Percentiles rank a stretch among this genome's conserved stretches.
These are phyloP conservation scores for Diaporthe amygdali DNA, from an alignment of 2,329 filamentous ascomycete species.

Conservation along the genomic window DNA sequence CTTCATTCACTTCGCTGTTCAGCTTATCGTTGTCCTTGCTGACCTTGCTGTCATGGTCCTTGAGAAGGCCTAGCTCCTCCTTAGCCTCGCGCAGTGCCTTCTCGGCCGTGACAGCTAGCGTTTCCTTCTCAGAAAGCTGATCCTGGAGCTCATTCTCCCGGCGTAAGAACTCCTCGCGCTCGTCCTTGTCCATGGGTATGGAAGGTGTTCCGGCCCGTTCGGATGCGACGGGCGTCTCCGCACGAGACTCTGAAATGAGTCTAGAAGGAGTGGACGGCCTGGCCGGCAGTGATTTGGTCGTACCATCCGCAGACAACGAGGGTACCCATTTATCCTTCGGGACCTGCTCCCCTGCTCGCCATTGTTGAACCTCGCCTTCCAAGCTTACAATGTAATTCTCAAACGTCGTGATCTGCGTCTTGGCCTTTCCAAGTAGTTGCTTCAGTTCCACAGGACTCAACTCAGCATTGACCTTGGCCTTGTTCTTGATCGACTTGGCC, in stretches of 20 bases:
- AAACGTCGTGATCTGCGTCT: slow-evolving; percentile 86
- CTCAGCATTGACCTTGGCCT: slow-evolving; percentile 99
- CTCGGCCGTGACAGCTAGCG: slow-evolving; percentile 78
- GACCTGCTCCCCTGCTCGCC: slow-evolving; percentile 87
- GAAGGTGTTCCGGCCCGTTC: slow-evolving; percentile 89
- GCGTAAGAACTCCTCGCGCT: slow-evolving; percentile 92
- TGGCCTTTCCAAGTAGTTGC: slow-evolving; percentile 87
- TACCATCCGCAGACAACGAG: slow-evolving; percentile 61
- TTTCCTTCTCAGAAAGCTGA: slow-evolving; percentile 92
- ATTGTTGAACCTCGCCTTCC: slow-evolving; percentile 83
- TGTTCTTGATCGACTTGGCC: slow-evolving; percentile 99
- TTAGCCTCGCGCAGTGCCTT: slow-evolving; percentile 81
- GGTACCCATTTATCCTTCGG: slow-evolving; percentile 88
- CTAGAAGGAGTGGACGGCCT: slow-evolving; percentile 60
- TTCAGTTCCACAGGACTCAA: slow-evolving; percentile 96
- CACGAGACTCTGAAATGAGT: slow-evolving; percentile 60
- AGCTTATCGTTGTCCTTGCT: slow-evolving; percentile 91
- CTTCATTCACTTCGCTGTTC: slow-evolving; percentile 84
- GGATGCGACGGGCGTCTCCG: slow-evolving; percentile 69
- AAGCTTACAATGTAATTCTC: slow-evolving; percentile 84
- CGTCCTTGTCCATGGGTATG: slow-evolving; percentile 90
- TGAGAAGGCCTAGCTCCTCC: slow-evolving; percentile 84
- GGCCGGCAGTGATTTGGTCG: slow-evolving; percentile 49
- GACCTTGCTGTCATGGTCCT: slow-evolving; percentile 82
- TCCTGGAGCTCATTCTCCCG: slow-evolving; percentile 98